Conservation (phyloP, 129 eudicot genomes). For the Arctium minus region DNA sequence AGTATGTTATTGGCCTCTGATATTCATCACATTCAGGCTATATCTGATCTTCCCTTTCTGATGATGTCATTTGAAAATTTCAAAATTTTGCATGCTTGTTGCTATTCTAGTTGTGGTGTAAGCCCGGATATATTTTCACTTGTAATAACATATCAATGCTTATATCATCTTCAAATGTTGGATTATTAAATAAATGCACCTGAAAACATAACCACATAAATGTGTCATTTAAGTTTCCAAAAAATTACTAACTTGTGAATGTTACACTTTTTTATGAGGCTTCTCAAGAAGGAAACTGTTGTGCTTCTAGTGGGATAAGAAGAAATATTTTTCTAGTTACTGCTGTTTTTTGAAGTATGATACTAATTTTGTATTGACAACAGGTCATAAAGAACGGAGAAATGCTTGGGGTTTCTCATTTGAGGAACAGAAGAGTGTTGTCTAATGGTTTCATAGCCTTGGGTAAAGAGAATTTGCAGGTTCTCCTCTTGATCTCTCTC, state of each 20-base stretch:
- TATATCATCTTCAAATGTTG: background rate
- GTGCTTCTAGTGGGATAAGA: background rate
- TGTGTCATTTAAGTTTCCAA: background rate
- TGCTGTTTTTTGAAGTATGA: background rate
- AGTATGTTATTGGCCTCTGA: background rate
- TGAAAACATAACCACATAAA: background rate
- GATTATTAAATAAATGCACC: background rate
- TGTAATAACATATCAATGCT: background rate
- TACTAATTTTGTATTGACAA: slow-evolving; percentile 2
- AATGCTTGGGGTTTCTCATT: slow-evolving; percentile 98
- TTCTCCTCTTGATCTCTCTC: slow-evolving; percentile 21
- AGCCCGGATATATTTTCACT: background rate
- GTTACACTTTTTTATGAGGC: background rate
- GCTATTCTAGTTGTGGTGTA: background rate
- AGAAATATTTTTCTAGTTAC: background rate
- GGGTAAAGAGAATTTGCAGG: slow-evolving; percentile 94
- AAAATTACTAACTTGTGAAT: background rate
- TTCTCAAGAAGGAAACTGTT: background rate
- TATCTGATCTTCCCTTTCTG: background rate
- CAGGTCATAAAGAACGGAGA: slow-evolving; percentile 99
- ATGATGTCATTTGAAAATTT: background rate
- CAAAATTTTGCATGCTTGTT: background rate
- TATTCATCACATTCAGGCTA: background rate
- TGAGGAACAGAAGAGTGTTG: slow-evolving; percentile 85
- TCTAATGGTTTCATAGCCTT: slow-evolving; percentile 83